Evolutionary conservation across 768 basidiomycete genomes (phyloP).

Genomic region (Hericium coralloides): DNA sequence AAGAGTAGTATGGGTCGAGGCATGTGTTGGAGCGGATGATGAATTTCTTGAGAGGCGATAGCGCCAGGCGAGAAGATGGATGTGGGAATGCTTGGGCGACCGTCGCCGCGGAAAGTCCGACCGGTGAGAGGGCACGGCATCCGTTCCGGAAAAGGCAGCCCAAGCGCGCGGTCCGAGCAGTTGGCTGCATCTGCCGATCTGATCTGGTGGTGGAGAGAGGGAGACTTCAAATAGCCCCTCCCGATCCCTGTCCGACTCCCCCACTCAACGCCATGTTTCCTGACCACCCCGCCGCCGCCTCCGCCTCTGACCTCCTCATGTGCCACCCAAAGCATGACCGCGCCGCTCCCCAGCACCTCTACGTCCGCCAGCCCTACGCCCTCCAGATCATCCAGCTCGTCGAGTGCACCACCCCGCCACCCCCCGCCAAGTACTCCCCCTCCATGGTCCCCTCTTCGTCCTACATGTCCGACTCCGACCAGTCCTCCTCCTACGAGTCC

Average conservation of each 20-base stretch:
- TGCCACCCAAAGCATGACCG: slow-evolving; percentile 7
- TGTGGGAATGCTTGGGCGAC: neutral
- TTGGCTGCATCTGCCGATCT: slow-evolving; percentile 6
- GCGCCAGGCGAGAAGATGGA: neutral
- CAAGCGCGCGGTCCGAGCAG: slow-evolving; percentile 1
- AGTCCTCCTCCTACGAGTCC: slow-evolving; percentile 27
- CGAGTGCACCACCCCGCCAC: slow-evolving; percentile 16
- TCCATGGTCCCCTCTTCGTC: slow-evolving; percentile 22
- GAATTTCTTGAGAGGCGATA: slow-evolving; percentile 4
- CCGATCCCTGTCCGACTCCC: too few species aligned
- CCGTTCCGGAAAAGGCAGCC: slow-evolving; percentile 2
- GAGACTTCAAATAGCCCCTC: slow-evolving; percentile 1
- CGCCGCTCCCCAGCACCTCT: slow-evolving; percentile 11
- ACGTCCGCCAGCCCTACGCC: slow-evolving; percentile 12
- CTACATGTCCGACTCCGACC: slow-evolving; percentile 27
- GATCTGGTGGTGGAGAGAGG: neutral
- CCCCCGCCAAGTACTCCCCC: slow-evolving; percentile 16
- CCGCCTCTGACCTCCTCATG: slow-evolving; percentile 13
- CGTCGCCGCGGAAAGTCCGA: slow-evolving; percentile 20
- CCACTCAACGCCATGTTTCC: slow-evolving; percentile 4
- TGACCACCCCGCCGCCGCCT: neutral
- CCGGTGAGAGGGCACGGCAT: slow-evolving; percentile 12
- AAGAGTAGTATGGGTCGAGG: neutral
- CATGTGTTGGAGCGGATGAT: slow-evolving; percentile 1
- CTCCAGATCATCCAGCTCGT: slow-evolving; percentile 15